Evolutionary conservation across 768 basidiomycete species (phyloP), one percentile per base, ranked within the genome.

Genomic region (Candolleomyces efflorescens): DNA sequence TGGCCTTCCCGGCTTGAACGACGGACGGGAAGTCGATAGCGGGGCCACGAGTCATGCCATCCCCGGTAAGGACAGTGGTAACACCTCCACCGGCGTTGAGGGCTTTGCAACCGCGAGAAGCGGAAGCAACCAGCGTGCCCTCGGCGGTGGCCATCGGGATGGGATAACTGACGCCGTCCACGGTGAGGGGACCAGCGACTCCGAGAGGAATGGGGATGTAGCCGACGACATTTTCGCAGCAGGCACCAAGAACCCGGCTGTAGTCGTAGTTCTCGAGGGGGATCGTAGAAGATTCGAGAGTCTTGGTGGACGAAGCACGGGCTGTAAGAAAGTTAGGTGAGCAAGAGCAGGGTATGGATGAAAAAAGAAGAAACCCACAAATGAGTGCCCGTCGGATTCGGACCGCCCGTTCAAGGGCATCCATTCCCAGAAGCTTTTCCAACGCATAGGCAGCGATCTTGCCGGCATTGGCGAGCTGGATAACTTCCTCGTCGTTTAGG

Each of bases 141-240:
- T 99, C 97, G 17, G 97, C 95, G 4, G 97, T 99, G 47, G 97
- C 97, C 97, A 99, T 98, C 10, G 97, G 97, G 65, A 99, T 95
- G 43, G 87, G 96, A 65, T 86, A 86, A 46, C 86, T 73, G 43
- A 81, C 75, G 27, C 92, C 94, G 65, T 99, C 96, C 67, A 99
- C 82, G 44, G 83, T 90, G 39, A 99, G 85, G 2, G 97, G 97
- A 2, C 97, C 97, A 17, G 97, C 97, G 59, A 98, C 89, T 62
- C 97, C 97, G 54, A 98, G 86, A 0, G 97, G 97, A 37, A 99
- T 73, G 44, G 96, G 97, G 70, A 98, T 93, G 71, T 92, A 99
- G 37, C 97, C 97, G 47, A 98, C 84, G 53, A 99, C 97, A 71
- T 99, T 98, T 74, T 99, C 97, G 74, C 97, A 99, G 75, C 96